phyloP scores from a whole-genome alignment of 2,329 filamentous ascomycete genomes.

The Xylaria multiplex region DNA sequence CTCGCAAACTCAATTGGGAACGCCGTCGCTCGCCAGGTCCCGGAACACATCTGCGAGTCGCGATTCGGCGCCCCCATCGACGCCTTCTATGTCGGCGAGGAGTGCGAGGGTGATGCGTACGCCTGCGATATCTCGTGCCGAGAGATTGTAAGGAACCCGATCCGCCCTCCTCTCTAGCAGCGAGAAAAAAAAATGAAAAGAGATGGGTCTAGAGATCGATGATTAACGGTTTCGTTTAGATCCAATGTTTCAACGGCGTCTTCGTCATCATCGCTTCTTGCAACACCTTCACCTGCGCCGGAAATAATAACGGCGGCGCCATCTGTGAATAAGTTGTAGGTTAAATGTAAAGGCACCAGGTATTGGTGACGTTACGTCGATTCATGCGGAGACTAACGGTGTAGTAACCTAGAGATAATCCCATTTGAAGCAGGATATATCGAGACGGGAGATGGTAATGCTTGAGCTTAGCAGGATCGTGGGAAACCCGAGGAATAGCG shows the following conservation, averaged over 20 bases:
- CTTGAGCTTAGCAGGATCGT: not conserved
- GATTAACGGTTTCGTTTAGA: constrained; percentile 12
- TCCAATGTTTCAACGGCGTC: constrained; percentile 37
- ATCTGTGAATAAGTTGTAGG: constrained; percentile 34
- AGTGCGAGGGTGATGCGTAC: constrained; percentile 33
- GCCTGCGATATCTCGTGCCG: constrained; percentile 33
- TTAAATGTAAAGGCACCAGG: not conserved
- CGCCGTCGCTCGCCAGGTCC: constrained; percentile 23
- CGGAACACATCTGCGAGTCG: constrained; percentile 32
- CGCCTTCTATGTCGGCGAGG: constrained; percentile 31
- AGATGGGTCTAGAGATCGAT: not conserved
- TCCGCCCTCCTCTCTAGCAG: not conserved
- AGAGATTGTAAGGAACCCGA: constrained; percentile 30
- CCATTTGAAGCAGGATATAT: not conserved
- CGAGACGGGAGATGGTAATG: not conserved
- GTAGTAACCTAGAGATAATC: not conserved
- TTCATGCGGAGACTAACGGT: not conserved
- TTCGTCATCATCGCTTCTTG: constrained; percentile 37
- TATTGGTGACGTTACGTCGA: not conserved
- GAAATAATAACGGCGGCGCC: constrained; percentile 37
- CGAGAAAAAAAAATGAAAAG: not conserved
- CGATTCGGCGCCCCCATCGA: constrained; percentile 35
- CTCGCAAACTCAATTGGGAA: constrained; percentile 28
- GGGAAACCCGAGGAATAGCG: not conserved
- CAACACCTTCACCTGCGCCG: constrained; percentile 33